Percentiles rank a stretch among this genome's conserved stretches.
These are phyloP conservation scores for Blastomyces gilchristii DNA, from an alignment of 2,329 filamentous ascomycete genomes.

Conservation along the genomic window DNA sequence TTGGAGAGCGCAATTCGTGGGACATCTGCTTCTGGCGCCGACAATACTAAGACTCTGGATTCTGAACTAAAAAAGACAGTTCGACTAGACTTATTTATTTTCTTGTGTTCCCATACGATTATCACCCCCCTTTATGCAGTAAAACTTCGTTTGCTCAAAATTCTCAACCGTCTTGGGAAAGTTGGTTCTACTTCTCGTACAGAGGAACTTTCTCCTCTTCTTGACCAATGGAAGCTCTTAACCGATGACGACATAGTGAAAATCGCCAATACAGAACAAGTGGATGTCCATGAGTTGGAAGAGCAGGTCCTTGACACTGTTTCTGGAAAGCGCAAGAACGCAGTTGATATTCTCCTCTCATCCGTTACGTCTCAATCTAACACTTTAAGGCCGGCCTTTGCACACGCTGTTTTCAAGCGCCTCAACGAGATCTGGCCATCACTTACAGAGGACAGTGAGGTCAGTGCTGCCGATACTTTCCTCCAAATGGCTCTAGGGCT, in stretches of 20 bases:
- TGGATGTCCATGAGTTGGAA: slow-evolving; percentile 43
- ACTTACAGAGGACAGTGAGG: slow-evolving; percentile 30
- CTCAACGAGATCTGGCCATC: slow-evolving; percentile 60
- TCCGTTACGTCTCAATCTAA: slow-evolving; percentile 39
- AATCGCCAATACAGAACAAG: slow-evolving; percentile 40
- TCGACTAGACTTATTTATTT: slow-evolving; percentile 56
- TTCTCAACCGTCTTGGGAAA: slow-evolving; percentile 62
- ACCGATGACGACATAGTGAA: slow-evolving; percentile 42
- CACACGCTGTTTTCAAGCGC: slow-evolving; percentile 56
- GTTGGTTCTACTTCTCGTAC: slow-evolving; percentile 62
- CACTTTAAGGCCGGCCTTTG: slow-evolving; percentile 44
- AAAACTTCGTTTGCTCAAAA: slow-evolving; percentile 60
- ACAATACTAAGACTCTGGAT: slow-evolving; percentile 28
- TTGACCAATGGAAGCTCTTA: slow-evolving; percentile 58
- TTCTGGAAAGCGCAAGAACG: slow-evolving; percentile 48
- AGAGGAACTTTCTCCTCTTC: slow-evolving; percentile 62
- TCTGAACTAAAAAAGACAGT: slow-evolving; percentile 52
- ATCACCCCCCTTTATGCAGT: slow-evolving; percentile 57
- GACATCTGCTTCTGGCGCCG: slow-evolving; percentile 23
- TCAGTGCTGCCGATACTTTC: slow-evolving; percentile 28
- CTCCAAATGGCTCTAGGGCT: slow-evolving; percentile 33
- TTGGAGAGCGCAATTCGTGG: slow-evolving; percentile 53
- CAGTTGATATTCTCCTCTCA: slow-evolving; percentile 44
- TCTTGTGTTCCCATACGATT: slow-evolving; percentile 62
- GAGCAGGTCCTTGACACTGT: slow-evolving; percentile 44